These are phyloP conservation scores for Puccinellia tenuiflora DNA, from an alignment of 176 grass and related monocot species.

Conservation along the genomic window DNA sequence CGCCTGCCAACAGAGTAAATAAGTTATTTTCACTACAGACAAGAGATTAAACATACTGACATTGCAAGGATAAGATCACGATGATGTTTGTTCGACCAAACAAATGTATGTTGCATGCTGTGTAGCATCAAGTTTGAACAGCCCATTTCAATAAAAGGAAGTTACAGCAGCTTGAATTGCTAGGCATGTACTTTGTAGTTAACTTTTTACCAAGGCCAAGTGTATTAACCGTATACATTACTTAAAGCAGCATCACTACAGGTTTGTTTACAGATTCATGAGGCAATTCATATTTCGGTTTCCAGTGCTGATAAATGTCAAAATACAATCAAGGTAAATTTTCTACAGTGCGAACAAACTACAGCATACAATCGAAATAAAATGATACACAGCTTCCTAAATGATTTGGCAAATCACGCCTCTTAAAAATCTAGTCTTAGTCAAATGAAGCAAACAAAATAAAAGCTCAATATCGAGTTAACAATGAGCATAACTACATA, in stretches of 20 bases:
- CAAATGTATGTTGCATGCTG: neutral
- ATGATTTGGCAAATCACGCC: neutral
- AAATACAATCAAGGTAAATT: neutral
- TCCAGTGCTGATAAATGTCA: neutral
- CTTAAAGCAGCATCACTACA: neutral
- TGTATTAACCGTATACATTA: neutral
- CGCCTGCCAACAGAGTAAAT: conserved; percentile 42
- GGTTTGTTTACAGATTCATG: neutral
- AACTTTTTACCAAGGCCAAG: neutral
- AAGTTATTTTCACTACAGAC: neutral
- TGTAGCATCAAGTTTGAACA: neutral
- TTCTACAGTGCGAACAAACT: neutral
- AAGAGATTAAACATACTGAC: neutral
- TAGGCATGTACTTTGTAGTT: neutral
- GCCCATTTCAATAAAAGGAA: conserved; percentile 3
- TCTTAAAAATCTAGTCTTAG: neutral
- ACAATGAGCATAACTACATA: neutral
- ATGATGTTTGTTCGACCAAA: conserved; percentile 1
- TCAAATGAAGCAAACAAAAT: neutral
- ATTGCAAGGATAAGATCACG: neutral
- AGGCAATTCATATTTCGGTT: neutral
- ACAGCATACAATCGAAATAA: neutral
- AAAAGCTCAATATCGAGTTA: neutral
- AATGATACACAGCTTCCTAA: neutral
- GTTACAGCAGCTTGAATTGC: neutral